Evolutionary conservation across 345 rosid genomes (phyloP).

Genomic region (Abelmoschus esculentus): DNA sequence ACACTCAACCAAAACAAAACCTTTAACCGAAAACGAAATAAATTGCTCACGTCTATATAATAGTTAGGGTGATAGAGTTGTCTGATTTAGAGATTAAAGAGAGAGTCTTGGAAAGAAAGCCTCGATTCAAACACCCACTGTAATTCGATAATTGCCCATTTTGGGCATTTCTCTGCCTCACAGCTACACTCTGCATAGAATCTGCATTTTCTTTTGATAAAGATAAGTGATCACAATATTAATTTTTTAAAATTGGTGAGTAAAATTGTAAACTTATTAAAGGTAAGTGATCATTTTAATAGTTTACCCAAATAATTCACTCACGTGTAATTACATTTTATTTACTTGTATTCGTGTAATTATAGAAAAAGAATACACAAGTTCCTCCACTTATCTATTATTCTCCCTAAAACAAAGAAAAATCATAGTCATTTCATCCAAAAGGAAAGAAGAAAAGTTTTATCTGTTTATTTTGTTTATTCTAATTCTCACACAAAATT

Average conservation of each 20-base stretch:
- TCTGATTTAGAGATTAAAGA: slow-evolving; percentile 44
- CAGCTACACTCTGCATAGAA: slow-evolving; percentile 70
- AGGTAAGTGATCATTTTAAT: too few relatives aligned
- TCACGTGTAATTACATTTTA: background rate
- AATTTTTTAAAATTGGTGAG: too few relatives aligned
- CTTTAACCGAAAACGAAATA: too few relatives aligned
- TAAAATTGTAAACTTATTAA: too few relatives aligned
- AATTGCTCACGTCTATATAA: too few relatives aligned
- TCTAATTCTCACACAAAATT: slow-evolving; percentile 2
- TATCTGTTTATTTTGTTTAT: background rate
- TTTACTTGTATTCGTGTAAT: background rate
- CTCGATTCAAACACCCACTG: slow-evolving; percentile 76
- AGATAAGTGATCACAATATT: too few relatives aligned
- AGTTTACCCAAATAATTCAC: background rate
- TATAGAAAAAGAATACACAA: background rate
- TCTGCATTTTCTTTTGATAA: slow-evolving; percentile 39
- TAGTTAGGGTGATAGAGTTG: too few relatives aligned
- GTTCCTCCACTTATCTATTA: background rate
- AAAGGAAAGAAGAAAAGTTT: background rate
- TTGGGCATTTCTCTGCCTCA: slow-evolving; percentile 60
- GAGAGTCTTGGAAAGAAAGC: slow-evolving; percentile 41
- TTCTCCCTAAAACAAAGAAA: background rate
- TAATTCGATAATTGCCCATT: slow-evolving; percentile 75
- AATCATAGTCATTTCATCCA: background rate
- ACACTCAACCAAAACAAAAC: too few relatives aligned